Evolutionary conservation across 2,329 filamentous ascomycete genomes (phyloP).

Genomic region (Talaromyces sp.): DNA sequence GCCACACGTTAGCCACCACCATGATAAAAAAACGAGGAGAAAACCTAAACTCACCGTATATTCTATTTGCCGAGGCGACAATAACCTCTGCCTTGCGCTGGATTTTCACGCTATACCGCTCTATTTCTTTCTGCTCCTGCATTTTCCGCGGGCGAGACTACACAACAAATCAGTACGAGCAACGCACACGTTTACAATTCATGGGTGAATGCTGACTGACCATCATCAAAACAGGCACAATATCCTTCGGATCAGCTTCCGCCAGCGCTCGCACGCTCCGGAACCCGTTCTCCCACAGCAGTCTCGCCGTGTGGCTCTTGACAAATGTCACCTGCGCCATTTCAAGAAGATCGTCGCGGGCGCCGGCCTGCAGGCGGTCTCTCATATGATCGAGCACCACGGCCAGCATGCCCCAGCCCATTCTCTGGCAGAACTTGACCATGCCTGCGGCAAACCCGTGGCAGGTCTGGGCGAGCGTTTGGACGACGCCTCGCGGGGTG

Average conservation of each 20-base stretch:
- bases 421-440: slow-evolving; percentile 71
- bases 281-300: slow-evolving; percentile 73
- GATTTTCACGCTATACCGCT: slow-evolving; percentile 59
- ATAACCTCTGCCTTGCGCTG: slow-evolving; percentile 63
- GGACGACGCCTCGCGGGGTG: slow-evolving; percentile 63
- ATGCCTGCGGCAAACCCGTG: slow-evolving; percentile 74
- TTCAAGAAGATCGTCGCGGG: slow-evolving; percentile 63
- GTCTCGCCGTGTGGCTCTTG: slow-evolving; percentile 67
- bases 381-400: slow-evolving; percentile 70
- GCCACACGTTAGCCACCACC: slow-evolving; percentile 9
- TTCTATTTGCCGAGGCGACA: slow-evolving; percentile 59
- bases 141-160: slow-evolving; percentile 62
- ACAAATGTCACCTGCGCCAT: slow-evolving; percentile 68
- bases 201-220: slow-evolving; percentile 35
- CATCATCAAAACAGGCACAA: slow-evolving; percentile 68
- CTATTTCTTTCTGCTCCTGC: slow-evolving; percentile 45
- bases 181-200: background rate
- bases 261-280: slow-evolving; percentile 62
- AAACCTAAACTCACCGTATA: slow-evolving; percentile 51
- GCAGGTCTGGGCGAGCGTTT: slow-evolving; percentile 67
- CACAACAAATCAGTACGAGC: slow-evolving; percentile 10
- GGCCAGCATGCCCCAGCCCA: slow-evolving; percentile 69
- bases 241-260: slow-evolving; percentile 60
- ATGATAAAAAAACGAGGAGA: background rate
- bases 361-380: slow-evolving; percentile 66